Evolutionary conservation across 352 stramenopile genomes (phyloP), one percentile per base, ranked within the genome.

Genomic region (Phytophthora fragariaefolia): DNA sequence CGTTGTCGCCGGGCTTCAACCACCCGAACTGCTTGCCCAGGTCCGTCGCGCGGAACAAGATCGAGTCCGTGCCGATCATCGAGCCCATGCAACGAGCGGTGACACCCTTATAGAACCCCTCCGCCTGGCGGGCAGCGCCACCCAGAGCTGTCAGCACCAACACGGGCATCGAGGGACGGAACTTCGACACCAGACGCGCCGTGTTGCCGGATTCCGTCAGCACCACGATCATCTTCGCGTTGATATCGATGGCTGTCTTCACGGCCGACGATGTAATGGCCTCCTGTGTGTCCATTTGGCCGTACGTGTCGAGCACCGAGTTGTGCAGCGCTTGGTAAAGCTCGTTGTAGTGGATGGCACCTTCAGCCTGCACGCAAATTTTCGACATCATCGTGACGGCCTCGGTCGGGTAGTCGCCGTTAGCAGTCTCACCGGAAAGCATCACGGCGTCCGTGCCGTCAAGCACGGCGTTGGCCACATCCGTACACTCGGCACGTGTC

Each of bases 381-480:
- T 92, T 91, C 43, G 83, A 89, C 94, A 98, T 98, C 81, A 99
- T 99, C 52, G 85, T 62, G 38, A 99, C 96, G 34, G 97, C 95
- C 38, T 97, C 83, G 6, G 92, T 66, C 13, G 97, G 97, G 84
- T 99, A 98, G 43, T 99, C 89, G 48, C 98, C 98, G 68, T 98
- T 98, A 22, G 98, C 98, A 15, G 97, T 99, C 83, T 99, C 98
- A 23, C 97, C 98, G 48, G 93, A 99, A 51, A 99, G 91, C 98
- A 99, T 99, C 50, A 99, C 96, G 54, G 79, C 91, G 77, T 99
- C 98, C 53, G 97, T 97, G 57, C 97, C 97, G 67, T 99, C 97
- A 30, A 99, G 83, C 36, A 99, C 97, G 43, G 98, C 97, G 79
- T 99, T 99, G 46, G 97, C 97, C 13, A 99, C 97, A 78, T 99